Conservation (phyloP, 208 protist genomes). For the Leishmania aethiopica region DNA sequence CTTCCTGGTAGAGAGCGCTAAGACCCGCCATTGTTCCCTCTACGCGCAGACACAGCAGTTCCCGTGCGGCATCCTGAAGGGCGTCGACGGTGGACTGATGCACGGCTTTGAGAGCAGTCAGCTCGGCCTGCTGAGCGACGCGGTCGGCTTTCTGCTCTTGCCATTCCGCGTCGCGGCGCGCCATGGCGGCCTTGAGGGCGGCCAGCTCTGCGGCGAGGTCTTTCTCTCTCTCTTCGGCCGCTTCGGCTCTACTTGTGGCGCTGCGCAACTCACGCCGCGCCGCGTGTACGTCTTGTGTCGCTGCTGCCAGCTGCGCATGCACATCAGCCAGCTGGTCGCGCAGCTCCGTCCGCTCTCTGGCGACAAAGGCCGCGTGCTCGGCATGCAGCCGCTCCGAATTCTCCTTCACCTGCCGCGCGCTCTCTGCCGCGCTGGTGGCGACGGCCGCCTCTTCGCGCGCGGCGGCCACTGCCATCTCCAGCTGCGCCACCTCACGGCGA, state of each 20-base stretch:
- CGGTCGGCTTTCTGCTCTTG: conserved; percentile 21
- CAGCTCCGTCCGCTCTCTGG: conserved; percentile 36
- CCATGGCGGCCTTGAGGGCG: not conserved
- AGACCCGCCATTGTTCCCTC: conserved; percentile 41
- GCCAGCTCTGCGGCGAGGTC: conserved; percentile 3
- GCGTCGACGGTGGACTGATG: conserved; percentile 19
- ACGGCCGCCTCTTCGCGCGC: conserved; percentile 24
- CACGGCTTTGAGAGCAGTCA: conserved; percentile 24
- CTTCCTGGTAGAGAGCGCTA: conserved; percentile 34
- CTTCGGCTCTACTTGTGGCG: not conserved
- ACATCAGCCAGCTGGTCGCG: conserved; percentile 29
- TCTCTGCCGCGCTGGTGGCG: conserved; percentile 26
- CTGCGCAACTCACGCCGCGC: conserved; percentile 4
- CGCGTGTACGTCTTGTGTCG: conserved; percentile 16
- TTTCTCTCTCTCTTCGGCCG: conserved; percentile 1
- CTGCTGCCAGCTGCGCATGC: conserved; percentile 29
- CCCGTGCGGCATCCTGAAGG: conserved; percentile 28
- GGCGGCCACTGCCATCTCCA: conserved; percentile 20
- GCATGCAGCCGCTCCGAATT: conserved; percentile 27
- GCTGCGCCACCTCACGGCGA: conserved; percentile 30
- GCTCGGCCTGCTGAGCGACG: conserved; percentile 25
- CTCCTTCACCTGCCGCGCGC: conserved; percentile 22
- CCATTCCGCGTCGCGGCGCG: conserved; percentile 7
- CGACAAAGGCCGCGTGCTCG: conserved; percentile 27
- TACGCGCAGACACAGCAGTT: conserved; percentile 45